Conservation (phyloP, 768 basidiomycete species). For the Phylloporus scabripes region DNA sequence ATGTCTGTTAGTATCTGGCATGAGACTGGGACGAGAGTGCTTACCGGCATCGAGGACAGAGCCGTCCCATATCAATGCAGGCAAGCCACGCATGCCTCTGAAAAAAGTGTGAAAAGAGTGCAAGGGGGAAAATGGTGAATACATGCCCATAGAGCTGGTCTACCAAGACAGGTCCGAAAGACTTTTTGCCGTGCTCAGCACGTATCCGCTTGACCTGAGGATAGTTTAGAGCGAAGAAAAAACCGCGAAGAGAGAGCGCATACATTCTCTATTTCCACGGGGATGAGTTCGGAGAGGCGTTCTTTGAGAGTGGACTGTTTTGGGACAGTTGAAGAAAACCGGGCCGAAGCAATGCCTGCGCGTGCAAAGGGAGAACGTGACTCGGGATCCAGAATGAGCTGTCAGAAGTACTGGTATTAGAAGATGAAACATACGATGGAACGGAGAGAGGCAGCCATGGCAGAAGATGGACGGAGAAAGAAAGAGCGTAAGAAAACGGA, state of each 20-base stretch:
- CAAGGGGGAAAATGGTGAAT: background rate
- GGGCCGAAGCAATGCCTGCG: slow-evolving; percentile 41
- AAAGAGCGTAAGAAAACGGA: background rate
- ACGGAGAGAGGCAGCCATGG: slow-evolving; percentile 43
- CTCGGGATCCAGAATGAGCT: slow-evolving; percentile 24
- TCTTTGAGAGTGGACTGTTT: slow-evolving; percentile 84
- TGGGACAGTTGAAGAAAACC: slow-evolving; percentile 59
- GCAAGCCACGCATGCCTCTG: slow-evolving; percentile 84
- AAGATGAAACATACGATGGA: slow-evolving; percentile 33
- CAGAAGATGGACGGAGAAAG: background rate
- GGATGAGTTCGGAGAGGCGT: slow-evolving; percentile 89
- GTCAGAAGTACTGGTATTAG: slow-evolving; percentile 24
- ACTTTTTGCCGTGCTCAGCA: slow-evolving; percentile 84
- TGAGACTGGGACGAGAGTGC: slow-evolving; percentile 15
- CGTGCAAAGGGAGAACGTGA: slow-evolving; percentile 47
- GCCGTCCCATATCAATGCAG: slow-evolving; percentile 97
- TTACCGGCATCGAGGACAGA: slow-evolving; percentile 91
- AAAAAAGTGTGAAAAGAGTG: slow-evolving; percentile 2
- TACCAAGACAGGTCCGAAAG: slow-evolving; percentile 87
- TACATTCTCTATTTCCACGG: slow-evolving; percentile 56
- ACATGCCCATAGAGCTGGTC: slow-evolving; percentile 84
- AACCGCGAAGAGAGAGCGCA: background rate
- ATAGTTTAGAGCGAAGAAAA: slow-evolving; percentile 4
- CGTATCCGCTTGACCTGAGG: slow-evolving; percentile 75
- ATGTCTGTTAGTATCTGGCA: background rate